phyloP scores from a whole-genome alignment of 345 rosid species.

The Brassica rapa region DNA sequence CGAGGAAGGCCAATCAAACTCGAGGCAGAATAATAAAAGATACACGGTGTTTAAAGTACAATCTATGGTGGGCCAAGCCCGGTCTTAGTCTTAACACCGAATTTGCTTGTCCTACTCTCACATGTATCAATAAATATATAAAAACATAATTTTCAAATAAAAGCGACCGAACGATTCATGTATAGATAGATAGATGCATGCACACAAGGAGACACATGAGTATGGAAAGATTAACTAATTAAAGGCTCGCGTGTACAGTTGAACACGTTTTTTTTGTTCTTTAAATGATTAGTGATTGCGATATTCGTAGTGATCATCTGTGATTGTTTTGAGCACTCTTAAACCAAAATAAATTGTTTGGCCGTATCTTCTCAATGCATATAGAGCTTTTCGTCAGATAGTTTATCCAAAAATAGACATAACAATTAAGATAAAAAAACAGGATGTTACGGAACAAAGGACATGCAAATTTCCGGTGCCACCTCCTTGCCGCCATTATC shows the following conservation, averaged over 20 bases:
- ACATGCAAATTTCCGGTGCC: constrained; percentile 11
- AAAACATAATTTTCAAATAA: background rate
- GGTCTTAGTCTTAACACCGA: constrained; percentile 27
- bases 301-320: constrained; percentile 29
- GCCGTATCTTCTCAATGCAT: background rate
- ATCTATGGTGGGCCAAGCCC: constrained; percentile 38
- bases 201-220: constrained; percentile 7
- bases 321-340: constrained; percentile 5
- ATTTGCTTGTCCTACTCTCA: constrained; percentile 35
- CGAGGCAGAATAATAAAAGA: constrained; percentile 3
- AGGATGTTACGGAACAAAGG: background rate
- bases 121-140: background rate
- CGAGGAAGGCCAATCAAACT: constrained; percentile 28
- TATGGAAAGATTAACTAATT: constrained; percentile 22
- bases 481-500: background rate
- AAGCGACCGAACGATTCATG: constrained; percentile 14
- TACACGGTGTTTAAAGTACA: constrained; percentile 22
- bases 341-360: background rate
- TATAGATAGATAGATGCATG: constrained; percentile 30
- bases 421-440: background rate
- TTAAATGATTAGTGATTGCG: constrained; percentile 33
- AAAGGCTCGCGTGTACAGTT: background rate
- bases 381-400: background rate
- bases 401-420: background rate
- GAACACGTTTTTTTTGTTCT: constrained; percentile 24